Base-by-base conservation (phyloP, 768 basidiomycete genomes). In the Naganishia randhawae region DNA sequence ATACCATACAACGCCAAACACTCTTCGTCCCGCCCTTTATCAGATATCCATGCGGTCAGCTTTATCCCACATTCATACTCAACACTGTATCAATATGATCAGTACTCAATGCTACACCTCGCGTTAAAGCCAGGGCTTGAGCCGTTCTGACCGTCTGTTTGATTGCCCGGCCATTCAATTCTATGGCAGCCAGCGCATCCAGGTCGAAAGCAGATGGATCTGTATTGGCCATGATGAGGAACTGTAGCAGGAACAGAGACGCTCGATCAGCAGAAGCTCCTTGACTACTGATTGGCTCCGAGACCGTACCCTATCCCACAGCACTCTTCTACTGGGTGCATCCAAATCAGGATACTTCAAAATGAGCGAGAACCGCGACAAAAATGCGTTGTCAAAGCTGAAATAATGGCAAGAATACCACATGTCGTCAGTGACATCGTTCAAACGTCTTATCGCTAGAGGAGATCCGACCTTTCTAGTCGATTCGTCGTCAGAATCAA, bases 41-140 rank as follows among this genome's bases (percentile, higher is more conserved):
- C n/a, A 22, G 13, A 1, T 22, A 48, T 48, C 45, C 19, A 48
- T 42, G n/a, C 3, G 3, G 19, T 7, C 45, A 4, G 45, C 45
- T 48, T 52, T 33, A 52, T 32, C 29, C 51, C 17, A 52, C 51
- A 14, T 52, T 52, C 51, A 52, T 52, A 52, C 51, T 52, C 51
- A 52, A 32, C 51, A 52, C 51, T 33, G 51, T 52, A 52, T 52
- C 51, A 29, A 52, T 52, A 52, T 52, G 51, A 52, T 52, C 51
- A 14, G 29, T 52, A 32, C 51, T 29, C 29, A 52, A 32, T 19
- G 51, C 29, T 33, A 52, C 51, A 19, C 51, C 51, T 3, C 51
- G 27, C 27, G 51, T 52, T 14, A 52, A 32, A 14, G 51, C 51
- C 5, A 52, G 32, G 16, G 51, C 51, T 52, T 52, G 51, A 7